phyloP scores from a whole-genome alignment of 352 stramenopile species.

The Pythium angustatum region DNA sequence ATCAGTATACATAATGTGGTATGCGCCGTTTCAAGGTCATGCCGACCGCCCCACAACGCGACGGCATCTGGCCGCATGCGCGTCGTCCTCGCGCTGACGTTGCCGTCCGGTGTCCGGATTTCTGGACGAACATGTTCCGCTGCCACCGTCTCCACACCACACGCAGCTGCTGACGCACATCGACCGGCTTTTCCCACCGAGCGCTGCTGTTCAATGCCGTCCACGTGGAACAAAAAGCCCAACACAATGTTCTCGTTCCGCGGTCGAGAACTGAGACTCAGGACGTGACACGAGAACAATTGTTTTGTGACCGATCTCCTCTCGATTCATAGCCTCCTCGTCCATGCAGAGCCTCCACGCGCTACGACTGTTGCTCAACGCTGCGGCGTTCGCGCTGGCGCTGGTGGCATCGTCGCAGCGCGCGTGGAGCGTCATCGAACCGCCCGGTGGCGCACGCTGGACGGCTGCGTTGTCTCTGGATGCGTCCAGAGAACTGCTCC shows the following conservation, averaged over 20 bases:
- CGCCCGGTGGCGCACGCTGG: neutral
- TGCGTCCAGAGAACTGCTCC: neutral
- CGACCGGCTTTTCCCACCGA: neutral
- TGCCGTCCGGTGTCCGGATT: neutral
- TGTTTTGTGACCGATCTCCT: neutral
- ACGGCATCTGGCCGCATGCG: neutral
- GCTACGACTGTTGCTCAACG: slow-evolving; percentile 22
- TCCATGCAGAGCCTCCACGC: slow-evolving; percentile 26
- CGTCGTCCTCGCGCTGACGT: neutral
- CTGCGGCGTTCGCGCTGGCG: slow-evolving; percentile 19
- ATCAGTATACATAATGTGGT: too few relatives aligned
- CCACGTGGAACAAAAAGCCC: too few relatives aligned
- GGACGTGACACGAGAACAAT: too few relatives aligned
- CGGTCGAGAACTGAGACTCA: too few relatives aligned
- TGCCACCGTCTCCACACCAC: neutral
- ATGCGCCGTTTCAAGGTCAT: neutral
- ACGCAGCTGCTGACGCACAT: neutral
- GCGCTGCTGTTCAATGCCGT: too few relatives aligned
- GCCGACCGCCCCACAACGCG: neutral
- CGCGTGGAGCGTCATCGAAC: slow-evolving; percentile 27
- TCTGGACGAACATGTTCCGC: neutral
- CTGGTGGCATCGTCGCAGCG: slow-evolving; percentile 4
- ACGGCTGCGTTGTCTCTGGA: neutral
- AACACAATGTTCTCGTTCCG: too few relatives aligned
- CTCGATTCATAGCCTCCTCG: neutral